Base-by-base conservation (phyloP, 2,329 filamentous ascomycete species). In the Claviceps sp. region DNA sequence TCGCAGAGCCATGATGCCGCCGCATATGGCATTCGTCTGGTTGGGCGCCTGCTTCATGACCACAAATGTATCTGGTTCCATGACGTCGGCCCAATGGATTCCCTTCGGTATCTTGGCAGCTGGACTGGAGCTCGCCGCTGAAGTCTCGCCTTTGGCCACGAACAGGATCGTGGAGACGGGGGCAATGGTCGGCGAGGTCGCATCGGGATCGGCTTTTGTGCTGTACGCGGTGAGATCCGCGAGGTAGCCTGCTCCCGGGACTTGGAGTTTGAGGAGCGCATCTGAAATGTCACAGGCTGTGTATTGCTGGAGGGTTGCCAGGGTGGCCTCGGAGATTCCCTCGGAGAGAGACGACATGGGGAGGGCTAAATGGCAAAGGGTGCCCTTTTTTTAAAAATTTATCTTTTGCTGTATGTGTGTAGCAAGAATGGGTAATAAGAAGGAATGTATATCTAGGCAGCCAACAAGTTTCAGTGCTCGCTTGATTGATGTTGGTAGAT, bases 1-100 rank as follows among this genome's bases (percentile, higher is more conserved):
- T 20, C 85, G 73, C 34, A 77, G 70, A 5, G 83, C 85, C 77
- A 88, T 85, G 57, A 89, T 86, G 18, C 85, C 85, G n/a, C 86
- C 86, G 5, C 86, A 75, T 7, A 86, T 75, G 5, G 85, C 85
- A 65, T 85, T 87, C 50, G 73, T 74, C 62, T 88, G 84, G 1
- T 72, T 74, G 0, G 70, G 60, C 0, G 84, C 82, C 60, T 88
- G 84, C 55, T 79, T 77, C 54, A 88, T 74, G 4, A 89, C 69
- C 4, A 82, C 78, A 50, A 88, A 73, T 1, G 80, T 84, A 7
- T 73, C 76, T 0, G 74, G 68, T 26, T 77, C 66, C 1, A 79
- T 76, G 43, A 79, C 67, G 65, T 90, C 86, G 40, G 82, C 82
- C 75, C 82, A 89, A 59, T 88, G 85, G 6, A 72, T 76, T 7